Evolutionary conservation across 441 rosid species (phyloP).

Genomic region (Gossypium gossypioides): DNA sequence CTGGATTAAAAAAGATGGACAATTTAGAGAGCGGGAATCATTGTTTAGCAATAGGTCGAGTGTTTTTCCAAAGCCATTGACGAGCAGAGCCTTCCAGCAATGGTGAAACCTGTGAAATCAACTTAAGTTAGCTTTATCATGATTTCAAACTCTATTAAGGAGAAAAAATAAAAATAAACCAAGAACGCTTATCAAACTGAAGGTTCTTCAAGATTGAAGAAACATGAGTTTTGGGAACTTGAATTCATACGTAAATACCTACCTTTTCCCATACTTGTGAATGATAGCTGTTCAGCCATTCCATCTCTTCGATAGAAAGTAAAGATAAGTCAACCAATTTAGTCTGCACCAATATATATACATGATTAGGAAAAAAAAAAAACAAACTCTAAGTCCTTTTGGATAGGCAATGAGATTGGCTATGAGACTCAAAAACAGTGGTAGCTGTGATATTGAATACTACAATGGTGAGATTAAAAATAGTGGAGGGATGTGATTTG

Average conservation of each 20-base stretch:
- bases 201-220: not conserved
- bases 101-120: slow-evolving; percentile 59
- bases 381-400: no score
- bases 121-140: not conserved
- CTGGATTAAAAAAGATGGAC: not conserved
- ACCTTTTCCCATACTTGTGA: slow-evolving; percentile 90
- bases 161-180: not conserved
- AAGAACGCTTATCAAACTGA: not conserved
- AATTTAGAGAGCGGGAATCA: slow-evolving; percentile 17
- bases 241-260: not conserved
- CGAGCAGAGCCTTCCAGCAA: slow-evolving; percentile 60
- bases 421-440: no score
- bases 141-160: not conserved
- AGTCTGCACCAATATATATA: slow-evolving; percentile 30
- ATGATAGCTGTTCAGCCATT: slow-evolving; percentile 81
- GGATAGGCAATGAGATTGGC: no score
- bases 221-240: not conserved
- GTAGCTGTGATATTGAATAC: no score
- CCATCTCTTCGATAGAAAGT: slow-evolving; percentile 51
- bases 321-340: slow-evolving; percentile 61
- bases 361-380: not conserved
- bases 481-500: no score
- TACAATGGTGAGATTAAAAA: no score
- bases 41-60: slow-evolving; percentile 37
- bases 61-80: slow-evolving; percentile 85